Conservation (phyloP, 2,329 filamentous ascomycete genomes). For the Fonsecaea monophora region DNA sequence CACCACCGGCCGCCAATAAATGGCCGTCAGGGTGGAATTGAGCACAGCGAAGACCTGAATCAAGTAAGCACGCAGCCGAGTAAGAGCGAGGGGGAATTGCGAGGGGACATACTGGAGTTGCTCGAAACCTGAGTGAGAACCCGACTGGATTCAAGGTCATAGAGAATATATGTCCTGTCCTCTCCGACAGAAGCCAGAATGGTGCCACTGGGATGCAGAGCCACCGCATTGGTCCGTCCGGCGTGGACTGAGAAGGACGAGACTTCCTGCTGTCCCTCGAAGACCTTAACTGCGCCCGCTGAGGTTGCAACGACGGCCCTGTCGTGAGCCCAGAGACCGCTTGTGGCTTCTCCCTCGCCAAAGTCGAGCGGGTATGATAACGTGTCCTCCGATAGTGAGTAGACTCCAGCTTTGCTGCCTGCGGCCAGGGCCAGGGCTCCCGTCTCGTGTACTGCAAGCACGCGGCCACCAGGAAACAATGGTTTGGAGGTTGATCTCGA, state of each 20-base stretch:
- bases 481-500: conserved; percentile 61
- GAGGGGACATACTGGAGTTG: conserved; percentile 70
- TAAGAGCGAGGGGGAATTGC: not conserved
- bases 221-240: conserved; percentile 76
- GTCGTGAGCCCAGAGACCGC: conserved; percentile 64
- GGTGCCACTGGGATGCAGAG: conserved; percentile 80
- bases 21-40: conserved; percentile 98
- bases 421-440: conserved; percentile 75
- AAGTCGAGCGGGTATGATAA: conserved; percentile 65
- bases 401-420: conserved; percentile 79
- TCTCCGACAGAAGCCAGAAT: conserved; percentile 85
- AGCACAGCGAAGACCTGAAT: conserved; percentile 72
- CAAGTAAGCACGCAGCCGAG: conserved; percentile 27
- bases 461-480: conserved; percentile 65
- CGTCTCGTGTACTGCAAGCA: conserved; percentile 64
- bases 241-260: conserved; percentile 80
- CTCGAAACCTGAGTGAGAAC: conserved; percentile 80
- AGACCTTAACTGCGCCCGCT: conserved; percentile 80
- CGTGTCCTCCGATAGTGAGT: conserved; percentile 77
- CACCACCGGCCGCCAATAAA: conserved; percentile 83
- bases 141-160: conserved; percentile 73
- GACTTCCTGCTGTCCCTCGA: conserved; percentile 70
- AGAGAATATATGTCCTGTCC: conserved; percentile 92
- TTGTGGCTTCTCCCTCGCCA: conserved; percentile 69
- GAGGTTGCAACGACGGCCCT: conserved; percentile 76